Evolutionary conservation across 2,329 filamentous ascomycete genomes (phyloP).

Genomic region (Ophiostoma sp.): DNA sequence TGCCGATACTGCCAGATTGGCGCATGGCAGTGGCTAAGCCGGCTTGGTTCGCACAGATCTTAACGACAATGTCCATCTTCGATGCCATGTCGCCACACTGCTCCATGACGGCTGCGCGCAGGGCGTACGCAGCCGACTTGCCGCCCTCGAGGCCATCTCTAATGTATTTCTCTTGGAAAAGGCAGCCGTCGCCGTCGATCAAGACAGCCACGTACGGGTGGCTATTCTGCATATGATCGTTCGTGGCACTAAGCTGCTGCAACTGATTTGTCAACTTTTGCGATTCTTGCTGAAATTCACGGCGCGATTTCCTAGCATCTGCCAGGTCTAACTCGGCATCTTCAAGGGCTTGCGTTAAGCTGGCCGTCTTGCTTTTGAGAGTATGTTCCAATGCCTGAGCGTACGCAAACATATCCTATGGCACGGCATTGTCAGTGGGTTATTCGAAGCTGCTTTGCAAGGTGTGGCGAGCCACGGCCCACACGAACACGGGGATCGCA

Average conservation of each 20-base stretch:
- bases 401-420: slow-evolving; percentile 45
- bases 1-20: slow-evolving; percentile 43
- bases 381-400: slow-evolving; percentile 41
- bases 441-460: background rate
- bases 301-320: slow-evolving; percentile 43
- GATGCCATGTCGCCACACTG: slow-evolving; percentile 46
- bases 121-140: slow-evolving; percentile 45
- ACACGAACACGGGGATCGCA: background rate
- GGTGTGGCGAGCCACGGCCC: too few species aligned
- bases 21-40: slow-evolving; percentile 48
- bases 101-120: slow-evolving; percentile 45
- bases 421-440: background rate
- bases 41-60: slow-evolving; percentile 50
- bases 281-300: slow-evolving; percentile 47
- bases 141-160: slow-evolving; percentile 52
- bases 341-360: slow-evolving; percentile 39
- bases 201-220: slow-evolving; percentile 57
- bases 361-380: slow-evolving; percentile 41
- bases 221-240: slow-evolving; percentile 43
- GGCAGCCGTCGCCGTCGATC: slow-evolving; percentile 58
- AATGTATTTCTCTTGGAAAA: slow-evolving; percentile 55
- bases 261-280: slow-evolving; percentile 37
- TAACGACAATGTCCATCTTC: slow-evolving; percentile 50
- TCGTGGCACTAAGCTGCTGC: slow-evolving; percentile 36
- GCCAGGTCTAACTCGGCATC: slow-evolving; percentile 47